Percentiles rank a stretch among this genome's conserved stretches.
Evolutionary conservation across 345 rosid genomes (phyloP).

Genomic region (Hibiscus mutabilis): DNA sequence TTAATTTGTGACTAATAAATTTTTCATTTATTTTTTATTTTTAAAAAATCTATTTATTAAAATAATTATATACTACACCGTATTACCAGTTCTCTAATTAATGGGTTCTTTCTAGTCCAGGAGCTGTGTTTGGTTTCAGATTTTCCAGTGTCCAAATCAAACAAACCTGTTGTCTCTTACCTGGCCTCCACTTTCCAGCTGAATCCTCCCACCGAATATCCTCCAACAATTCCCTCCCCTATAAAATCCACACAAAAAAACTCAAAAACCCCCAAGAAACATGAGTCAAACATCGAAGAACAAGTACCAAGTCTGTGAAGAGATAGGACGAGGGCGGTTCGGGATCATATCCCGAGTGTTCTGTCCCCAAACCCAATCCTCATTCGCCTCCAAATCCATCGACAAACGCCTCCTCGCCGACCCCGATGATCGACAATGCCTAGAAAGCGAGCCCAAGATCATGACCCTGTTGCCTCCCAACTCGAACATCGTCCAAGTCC

Average conservation of each 20-base stretch:
- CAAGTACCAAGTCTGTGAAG: slow-evolving; percentile 53
- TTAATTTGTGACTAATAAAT: no score
- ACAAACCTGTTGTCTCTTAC: not conserved
- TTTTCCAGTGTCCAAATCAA: not conserved
- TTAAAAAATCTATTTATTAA: no score
- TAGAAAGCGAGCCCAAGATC: slow-evolving; percentile 61
- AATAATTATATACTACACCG: no score
- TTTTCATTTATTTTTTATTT: no score
- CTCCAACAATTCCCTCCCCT: not conserved
- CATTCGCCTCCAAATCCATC: slow-evolving; percentile 65
- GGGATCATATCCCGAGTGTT: slow-evolving; percentile 57
- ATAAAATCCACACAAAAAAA: not conserved
- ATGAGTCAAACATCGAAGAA: slow-evolving; percentile 30
- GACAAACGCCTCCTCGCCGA: slow-evolving; percentile 51
- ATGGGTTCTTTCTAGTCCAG: no score
- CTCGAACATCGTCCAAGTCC: slow-evolving; percentile 49
- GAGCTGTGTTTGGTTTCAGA: not conserved
- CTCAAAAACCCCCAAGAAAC: not conserved
- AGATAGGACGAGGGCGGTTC: slow-evolving; percentile 73
- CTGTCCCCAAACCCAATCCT: slow-evolving; percentile 34
- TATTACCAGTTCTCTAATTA: not conserved
- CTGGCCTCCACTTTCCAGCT: not conserved
- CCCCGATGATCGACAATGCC: slow-evolving; percentile 55
- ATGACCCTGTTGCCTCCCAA: slow-evolving; percentile 58
- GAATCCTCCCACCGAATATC: slow-evolving; percentile 17